A percentile compares a stretch with the other conserved stretches of the same genome.
phyloP scores from a whole-genome alignment of 441 rosid genomes.

The Aleurites moluccanus region DNA sequence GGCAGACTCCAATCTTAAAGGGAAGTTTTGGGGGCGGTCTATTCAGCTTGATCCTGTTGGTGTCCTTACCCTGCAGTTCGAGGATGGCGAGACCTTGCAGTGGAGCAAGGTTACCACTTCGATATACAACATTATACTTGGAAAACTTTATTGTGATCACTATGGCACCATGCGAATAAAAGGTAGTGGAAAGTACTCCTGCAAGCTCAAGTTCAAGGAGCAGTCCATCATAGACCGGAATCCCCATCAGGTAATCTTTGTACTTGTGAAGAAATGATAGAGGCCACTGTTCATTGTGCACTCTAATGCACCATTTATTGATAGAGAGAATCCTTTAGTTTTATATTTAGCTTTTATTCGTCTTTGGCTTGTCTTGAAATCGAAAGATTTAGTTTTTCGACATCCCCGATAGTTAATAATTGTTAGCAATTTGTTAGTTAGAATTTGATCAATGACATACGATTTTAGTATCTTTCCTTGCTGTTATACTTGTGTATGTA shows the following conservation, averaged over 20 bases:
- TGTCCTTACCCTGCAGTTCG: conserved; percentile 71
- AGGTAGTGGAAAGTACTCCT: conserved; percentile 74
- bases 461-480: background rate
- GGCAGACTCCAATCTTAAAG: conserved; percentile 96
- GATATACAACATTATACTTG: conserved; percentile 89
- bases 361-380: background rate
- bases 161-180: conserved; percentile 94
- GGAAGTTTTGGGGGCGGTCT: conserved; percentile 98
- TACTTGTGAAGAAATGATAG: conserved; percentile 5
- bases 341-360: background rate
- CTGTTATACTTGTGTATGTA: background rate
- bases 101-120: conserved; percentile 99
- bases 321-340: background rate
- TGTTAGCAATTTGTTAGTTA: background rate
- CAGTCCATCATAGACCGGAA: conserved; percentile 95
- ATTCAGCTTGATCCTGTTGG: conserved; percentile 99
- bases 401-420: background rate
- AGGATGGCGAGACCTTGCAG: conserved; percentile 80
- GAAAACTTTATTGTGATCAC: conserved; percentile 91
- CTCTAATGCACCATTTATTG: background rate
- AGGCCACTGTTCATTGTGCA: conserved; percentile 6
- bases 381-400: background rate
- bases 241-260: conserved; percentile 76
- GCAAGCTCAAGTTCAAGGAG: conserved; percentile 94
- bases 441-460: background rate